Conservation (phyloP, 331 rosid genomes). For the Spiraea crenata region DNA sequence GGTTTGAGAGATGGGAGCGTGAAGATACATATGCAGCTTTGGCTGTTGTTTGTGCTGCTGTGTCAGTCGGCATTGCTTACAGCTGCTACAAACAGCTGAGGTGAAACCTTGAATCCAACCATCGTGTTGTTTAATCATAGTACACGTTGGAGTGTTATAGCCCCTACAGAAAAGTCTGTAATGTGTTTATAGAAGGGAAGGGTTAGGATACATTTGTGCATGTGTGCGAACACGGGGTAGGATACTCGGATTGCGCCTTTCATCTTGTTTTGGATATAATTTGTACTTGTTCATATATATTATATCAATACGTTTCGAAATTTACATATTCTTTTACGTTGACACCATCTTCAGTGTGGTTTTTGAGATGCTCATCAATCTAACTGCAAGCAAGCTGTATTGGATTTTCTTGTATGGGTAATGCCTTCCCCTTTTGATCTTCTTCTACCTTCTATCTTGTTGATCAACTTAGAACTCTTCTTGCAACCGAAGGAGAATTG, state of each 20-base stretch:
- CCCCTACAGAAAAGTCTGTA: conserved; percentile 21
- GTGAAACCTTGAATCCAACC: conserved; percentile 18
- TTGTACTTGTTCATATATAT: conserved; percentile 18
- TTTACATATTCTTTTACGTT: neutral
- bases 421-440: no score
- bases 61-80: conserved; percentile 75
- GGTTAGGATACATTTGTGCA: conserved; percentile 1
- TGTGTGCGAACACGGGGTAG: conserved; percentile 18
- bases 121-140: conserved; percentile 2
- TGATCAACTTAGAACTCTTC: no score
- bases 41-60: conserved; percentile 81
- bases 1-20: conserved; percentile 87
- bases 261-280: conserved; percentile 2
- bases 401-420: neutral
- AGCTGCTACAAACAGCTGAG: conserved; percentile 76
- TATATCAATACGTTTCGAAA: conserved; percentile 8
- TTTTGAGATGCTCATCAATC: neutral
- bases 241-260: conserved; percentile 1
- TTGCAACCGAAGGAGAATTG: no score
- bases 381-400: neutral
- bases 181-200: conserved; percentile 21
- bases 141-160: conserved; percentile 25
- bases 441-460: no score
- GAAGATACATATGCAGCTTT: conserved; percentile 88
- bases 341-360: neutral